Evolutionary conservation across 169 alveolate species (phyloP), one percentile per base, ranked within the genome.

Genomic region (Toxoplasma gondii): DNA sequence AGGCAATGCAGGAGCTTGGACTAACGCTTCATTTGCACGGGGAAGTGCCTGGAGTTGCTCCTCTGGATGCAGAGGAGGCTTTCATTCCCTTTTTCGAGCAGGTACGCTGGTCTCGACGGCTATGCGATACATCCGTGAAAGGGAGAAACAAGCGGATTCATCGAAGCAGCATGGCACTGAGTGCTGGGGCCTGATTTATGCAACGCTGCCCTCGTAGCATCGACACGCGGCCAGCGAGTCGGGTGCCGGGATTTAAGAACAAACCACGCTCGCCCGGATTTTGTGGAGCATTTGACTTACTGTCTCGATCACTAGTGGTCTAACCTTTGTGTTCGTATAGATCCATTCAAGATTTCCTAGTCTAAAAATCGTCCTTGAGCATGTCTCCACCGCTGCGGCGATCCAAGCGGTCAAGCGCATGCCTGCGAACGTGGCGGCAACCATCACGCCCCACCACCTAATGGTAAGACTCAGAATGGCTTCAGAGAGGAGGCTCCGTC

Each of bases 391-490:
- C 34, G 92, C 91, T 41, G 96, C 95, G 45, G 96, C 96, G 43
- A 95, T 95, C 19, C 86, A 58, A 19, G 91, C 93, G 24, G 94
- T 95, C 31, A 24, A 74, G 24, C 41, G 44, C 41, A 67, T 41
- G 45, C 87, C 88, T 27, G 53, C 78, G 22, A 82, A 36, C 29
- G 95, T 95, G 38, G 96, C 91, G 9, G 96, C 96, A 34, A 90
- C 96, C 64, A 88, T 95, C 27, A 95, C 96, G 27, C 95, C 96
- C 10, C 96, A 95, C 88, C 96, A 95, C 88, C 91, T 95, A 19
- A 80, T 81, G 83, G 95, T 95, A 83, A 12, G 94, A 9, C 81
- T n/a, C 81, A 27, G 41, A 69, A 16, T 69, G 12, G 81, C n/a
- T 31, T 69, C 81, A 12, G 41, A 27, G 81, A n/a, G 81, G 27